A percentile compares a stretch with the other conserved stretches of the same genome.
phyloP scores from a whole-genome alignment of 257 asterid species.

The Nicotiana tabacum region DNA sequence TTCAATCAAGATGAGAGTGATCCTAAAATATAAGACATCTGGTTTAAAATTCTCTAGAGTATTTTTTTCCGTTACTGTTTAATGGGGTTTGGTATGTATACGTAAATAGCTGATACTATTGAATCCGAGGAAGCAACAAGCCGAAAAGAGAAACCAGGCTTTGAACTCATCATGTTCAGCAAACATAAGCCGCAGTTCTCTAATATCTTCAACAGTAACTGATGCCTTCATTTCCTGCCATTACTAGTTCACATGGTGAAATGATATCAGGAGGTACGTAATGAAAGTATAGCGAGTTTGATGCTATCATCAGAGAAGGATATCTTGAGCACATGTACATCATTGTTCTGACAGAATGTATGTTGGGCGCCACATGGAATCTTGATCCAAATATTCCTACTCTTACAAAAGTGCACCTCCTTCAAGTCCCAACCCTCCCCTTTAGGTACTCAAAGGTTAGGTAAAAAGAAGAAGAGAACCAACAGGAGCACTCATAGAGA shows the following conservation, averaged over 20 bases:
- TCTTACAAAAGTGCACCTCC: background rate
- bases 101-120: background rate
- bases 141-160: background rate
- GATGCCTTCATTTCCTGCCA: background rate
- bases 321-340: background rate
- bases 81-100: background rate
- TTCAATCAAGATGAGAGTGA: background rate
- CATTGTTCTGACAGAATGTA: background rate
- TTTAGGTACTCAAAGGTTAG: background rate
- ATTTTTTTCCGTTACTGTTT: background rate
- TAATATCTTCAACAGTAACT: background rate
- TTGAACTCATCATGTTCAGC: background rate
- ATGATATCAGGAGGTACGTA: background rate
- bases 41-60: background rate
- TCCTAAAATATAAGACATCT: background rate
- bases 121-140: background rate
- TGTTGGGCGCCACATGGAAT: background rate
- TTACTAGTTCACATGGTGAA: background rate
- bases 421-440: background rate
- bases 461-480: background rate
- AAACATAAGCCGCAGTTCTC: background rate
- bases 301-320: background rate
- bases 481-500: background rate
- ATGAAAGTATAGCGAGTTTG: background rate
- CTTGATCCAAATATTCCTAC: background rate